A percentile compares a stretch with the other conserved stretches of the same genome.
phyloP scores from a whole-genome alignment of 345 rosid species.

The Dimocarpus longan region DNA sequence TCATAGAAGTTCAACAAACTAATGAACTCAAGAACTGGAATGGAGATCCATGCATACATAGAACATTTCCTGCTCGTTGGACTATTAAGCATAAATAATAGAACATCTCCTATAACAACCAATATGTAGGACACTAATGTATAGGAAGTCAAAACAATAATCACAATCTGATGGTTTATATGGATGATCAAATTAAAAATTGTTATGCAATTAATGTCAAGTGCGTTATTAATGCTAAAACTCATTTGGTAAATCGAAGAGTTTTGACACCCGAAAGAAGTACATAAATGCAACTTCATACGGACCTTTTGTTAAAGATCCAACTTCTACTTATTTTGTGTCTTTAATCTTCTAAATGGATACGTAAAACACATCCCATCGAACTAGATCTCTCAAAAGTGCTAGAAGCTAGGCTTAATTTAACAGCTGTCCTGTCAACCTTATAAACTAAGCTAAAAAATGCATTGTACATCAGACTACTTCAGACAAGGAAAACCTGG shows the following conservation, averaged over 20 bases:
- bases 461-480: neutral
- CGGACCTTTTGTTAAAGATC: neutral
- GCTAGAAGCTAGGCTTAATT: neutral
- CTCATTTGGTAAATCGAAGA: neutral
- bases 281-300: neutral
- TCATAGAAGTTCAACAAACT: neutral
- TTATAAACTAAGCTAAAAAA: neutral
- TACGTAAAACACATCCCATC: too few relatives aligned
- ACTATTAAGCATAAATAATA: neutral
- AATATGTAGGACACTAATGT: too few relatives aligned
- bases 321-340: too few relatives aligned
- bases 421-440: neutral
- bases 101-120: too few relatives aligned
- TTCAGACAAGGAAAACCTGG: neutral
- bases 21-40: neutral
- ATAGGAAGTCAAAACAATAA: neutral
- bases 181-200: neutral
- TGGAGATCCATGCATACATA: neutral
- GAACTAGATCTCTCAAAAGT: too few relatives aligned
- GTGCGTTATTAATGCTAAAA: neutral
- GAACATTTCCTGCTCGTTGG: neutral
- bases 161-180: neutral
- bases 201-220: too few relatives aligned
- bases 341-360: too few relatives aligned
- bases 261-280: neutral